These are phyloP conservation scores for Rhodotorula sp. DNA, from an alignment of 1,284 basidiomycete genomes.

Conservation along the genomic window DNA sequence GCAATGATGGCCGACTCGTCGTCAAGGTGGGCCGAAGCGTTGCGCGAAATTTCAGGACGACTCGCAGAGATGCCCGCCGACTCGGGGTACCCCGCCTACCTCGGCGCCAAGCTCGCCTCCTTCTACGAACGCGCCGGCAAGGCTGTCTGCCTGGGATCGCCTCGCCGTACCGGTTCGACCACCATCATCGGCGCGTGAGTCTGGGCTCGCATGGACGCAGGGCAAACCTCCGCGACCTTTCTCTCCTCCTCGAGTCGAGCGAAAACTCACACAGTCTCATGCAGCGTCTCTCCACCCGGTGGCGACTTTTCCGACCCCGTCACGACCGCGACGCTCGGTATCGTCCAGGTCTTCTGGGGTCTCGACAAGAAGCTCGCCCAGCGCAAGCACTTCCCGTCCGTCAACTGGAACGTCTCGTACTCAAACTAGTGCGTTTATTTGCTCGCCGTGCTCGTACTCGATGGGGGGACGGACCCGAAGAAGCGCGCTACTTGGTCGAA, in stretches of 20 bases:
- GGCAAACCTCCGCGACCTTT: not conserved
- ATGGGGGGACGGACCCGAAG: too few species aligned
- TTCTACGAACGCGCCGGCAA: slow-evolving; percentile 99
- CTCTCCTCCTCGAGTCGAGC: not conserved
- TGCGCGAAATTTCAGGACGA: slow-evolving; percentile 99
- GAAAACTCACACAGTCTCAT: not conserved
- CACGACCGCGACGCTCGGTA: slow-evolving; percentile 93
- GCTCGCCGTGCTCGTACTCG: not conserved
- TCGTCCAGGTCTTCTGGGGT: slow-evolving; percentile 99
- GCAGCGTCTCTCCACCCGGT: slow-evolving; percentile 91
- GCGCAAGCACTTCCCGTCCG: slow-evolving; percentile 61
- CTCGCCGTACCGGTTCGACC: slow-evolving; percentile 84
- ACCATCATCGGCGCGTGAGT: slow-evolving; percentile 98
- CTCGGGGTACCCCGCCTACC: slow-evolving; percentile 97
- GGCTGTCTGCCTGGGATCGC: slow-evolving; percentile 87
- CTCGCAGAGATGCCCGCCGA: slow-evolving; percentile 99
- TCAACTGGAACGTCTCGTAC: slow-evolving; percentile 98
- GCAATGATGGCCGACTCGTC: slow-evolving; percentile 99
- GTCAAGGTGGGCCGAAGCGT: slow-evolving; percentile 97
- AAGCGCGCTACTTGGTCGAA: too few species aligned
- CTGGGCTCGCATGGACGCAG: not conserved
- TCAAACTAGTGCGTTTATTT: slow-evolving; percentile 70
- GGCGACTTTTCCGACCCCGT: slow-evolving; percentile 99
- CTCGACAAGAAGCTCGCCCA: slow-evolving; percentile 80
- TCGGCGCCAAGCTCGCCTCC: slow-evolving; percentile 89